These are phyloP conservation scores for Naganishia vaughanmartiniae DNA, from an alignment of 768 basidiomycete species.

Conservation along the genomic window DNA sequence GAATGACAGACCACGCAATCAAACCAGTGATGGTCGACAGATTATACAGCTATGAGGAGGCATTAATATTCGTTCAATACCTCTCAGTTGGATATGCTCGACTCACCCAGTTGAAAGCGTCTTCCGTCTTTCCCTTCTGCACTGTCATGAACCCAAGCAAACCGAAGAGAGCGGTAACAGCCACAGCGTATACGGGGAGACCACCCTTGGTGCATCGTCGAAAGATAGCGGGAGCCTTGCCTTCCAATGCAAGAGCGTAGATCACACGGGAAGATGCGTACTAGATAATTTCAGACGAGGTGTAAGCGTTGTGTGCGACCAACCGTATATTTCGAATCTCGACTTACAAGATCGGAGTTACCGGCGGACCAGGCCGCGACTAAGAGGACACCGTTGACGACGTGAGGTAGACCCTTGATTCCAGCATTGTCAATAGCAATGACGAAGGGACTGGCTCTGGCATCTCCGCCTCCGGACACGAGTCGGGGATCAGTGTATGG, in stretches of 20 bases:
- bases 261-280: constrained; percentile 57
- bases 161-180: constrained; percentile 32
- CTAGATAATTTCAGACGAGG: not conserved
- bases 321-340: not conserved
- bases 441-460: constrained; percentile 52
- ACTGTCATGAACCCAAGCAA: constrained; percentile 34
- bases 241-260: constrained; percentile 57
- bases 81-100: constrained; percentile 12
- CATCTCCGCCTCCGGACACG: constrained; percentile 39
- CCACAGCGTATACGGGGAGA: constrained; percentile 41
- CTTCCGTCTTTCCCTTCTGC: constrained; percentile 15
- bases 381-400: constrained; percentile 51
- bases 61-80: constrained; percentile 28
- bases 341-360: constrained; percentile 48
- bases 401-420: constrained; percentile 49
- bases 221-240: constrained; percentile 55
- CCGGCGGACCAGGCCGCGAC: constrained; percentile 53
- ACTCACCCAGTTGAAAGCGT: constrained; percentile 34
- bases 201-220: constrained; percentile 47
- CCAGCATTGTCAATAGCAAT: constrained; percentile 51
- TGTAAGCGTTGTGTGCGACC: too few relatives aligned
- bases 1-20: constrained; percentile 49
- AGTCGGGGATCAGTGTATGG: constrained; percentile 45
- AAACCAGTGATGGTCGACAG: constrained; percentile 51
- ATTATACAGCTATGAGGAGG: constrained; percentile 39